Evolutionary conservation across 2,329 filamentous ascomycete species (phyloP).

Genomic region (Aureobasidium mangrovei): DNA sequence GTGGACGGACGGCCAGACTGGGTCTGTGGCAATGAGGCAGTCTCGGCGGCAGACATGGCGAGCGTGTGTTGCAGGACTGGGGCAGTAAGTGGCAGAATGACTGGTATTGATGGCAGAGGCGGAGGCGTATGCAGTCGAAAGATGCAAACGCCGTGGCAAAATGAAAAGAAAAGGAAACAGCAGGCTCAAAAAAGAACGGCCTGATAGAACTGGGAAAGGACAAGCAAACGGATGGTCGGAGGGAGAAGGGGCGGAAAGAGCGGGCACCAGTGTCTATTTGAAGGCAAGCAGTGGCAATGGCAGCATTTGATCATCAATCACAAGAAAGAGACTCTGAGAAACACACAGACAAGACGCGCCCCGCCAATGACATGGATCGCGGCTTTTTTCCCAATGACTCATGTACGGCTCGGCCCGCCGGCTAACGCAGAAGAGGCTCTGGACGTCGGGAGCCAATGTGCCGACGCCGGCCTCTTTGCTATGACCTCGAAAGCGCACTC

Average conservation of each 20-base stretch:
- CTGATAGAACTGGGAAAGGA: conserved; percentile 12
- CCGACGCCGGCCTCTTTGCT: conserved; percentile 6
- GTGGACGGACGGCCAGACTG: not conserved
- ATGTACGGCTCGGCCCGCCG: conserved; percentile 1
- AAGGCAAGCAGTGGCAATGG: conserved; percentile 6
- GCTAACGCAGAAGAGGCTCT: not conserved
- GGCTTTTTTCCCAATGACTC: not conserved
- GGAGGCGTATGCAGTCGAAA: not conserved
- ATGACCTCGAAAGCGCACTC: not conserved
- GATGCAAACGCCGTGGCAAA: not conserved
- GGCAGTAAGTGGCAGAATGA: not conserved
- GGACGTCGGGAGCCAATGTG: not conserved
- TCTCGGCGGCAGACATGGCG: conserved; percentile 10
- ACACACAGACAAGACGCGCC: not conserved
- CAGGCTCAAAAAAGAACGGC: conserved; percentile 14
- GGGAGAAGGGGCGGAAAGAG: not conserved
- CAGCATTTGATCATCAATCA: not conserved
- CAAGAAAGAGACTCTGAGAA: conserved; percentile 1
- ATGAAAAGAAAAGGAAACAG: not conserved
- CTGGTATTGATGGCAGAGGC: not conserved
- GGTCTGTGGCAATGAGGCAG: not conserved
- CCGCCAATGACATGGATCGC: conserved; percentile 8
- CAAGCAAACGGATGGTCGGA: not conserved
- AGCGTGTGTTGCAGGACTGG: not conserved
- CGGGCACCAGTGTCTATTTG: not conserved